Evolutionary conservation across 2,329 filamentous ascomycete genomes (phyloP).

Genomic region (Phaeosphaeria sp.): DNA sequence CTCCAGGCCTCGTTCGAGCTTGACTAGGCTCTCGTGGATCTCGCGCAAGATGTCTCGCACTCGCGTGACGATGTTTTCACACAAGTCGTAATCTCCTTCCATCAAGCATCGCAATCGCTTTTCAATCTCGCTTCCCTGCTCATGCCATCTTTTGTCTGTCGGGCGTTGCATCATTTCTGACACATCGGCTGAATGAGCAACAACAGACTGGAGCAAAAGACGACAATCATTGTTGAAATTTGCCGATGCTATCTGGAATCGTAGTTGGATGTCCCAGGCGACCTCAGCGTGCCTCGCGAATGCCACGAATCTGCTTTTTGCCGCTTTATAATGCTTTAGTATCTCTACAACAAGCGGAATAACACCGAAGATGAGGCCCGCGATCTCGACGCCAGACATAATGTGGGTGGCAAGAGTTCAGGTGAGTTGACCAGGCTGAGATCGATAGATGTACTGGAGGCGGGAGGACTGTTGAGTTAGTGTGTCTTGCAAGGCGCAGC

Average conservation of each 20-base stretch:
- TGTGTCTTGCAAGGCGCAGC: constrained; percentile 2
- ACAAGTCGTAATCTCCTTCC: constrained; percentile 13
- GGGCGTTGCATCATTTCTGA: constrained; percentile 12
- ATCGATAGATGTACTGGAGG: neutral
- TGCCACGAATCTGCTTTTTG: constrained; percentile 6
- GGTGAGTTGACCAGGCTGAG: neutral
- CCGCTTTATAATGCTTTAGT: constrained; percentile 11
- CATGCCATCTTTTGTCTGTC: constrained; percentile 10
- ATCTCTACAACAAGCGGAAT: constrained; percentile 16
- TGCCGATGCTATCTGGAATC: constrained; percentile 8
- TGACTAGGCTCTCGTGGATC: constrained; percentile 8
- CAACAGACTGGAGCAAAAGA: constrained; percentile 11
- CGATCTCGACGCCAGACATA: constrained; percentile 12
- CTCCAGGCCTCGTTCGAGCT: constrained; percentile 3
- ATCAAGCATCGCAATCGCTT: constrained; percentile 10
- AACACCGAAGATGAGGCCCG: constrained; percentile 12
- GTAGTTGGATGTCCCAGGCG: constrained; percentile 9
- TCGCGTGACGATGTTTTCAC: constrained; percentile 9
- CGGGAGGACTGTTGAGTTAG: neutral
- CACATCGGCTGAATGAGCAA: constrained; percentile 9
- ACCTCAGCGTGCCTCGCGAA: constrained; percentile 9
- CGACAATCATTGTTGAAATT: constrained; percentile 8
- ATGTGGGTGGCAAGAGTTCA: neutral
- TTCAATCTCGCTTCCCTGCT: constrained; percentile 4
- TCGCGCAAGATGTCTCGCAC: constrained; percentile 15